phyloP scores from a whole-genome alignment of 805 yeast species.

The Saccharomyces eubayanus region DNA sequence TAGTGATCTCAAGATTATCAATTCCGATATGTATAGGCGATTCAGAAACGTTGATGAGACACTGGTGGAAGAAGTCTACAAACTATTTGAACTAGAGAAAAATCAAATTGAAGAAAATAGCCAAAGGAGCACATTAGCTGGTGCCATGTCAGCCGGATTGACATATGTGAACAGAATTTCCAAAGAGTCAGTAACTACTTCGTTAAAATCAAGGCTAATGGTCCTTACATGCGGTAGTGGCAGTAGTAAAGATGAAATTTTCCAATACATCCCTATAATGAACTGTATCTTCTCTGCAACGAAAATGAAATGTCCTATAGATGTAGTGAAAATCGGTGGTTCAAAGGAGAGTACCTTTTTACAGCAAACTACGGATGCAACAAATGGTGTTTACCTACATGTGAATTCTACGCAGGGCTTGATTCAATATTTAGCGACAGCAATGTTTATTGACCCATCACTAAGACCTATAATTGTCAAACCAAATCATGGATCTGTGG shows the following conservation, averaged over 20 bases:
- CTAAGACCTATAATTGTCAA: constrained; percentile 66
- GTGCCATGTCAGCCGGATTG: constrained; percentile 76
- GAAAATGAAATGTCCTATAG: constrained; percentile 80
- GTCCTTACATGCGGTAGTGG: constrained; percentile 41
- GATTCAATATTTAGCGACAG: constrained; percentile 73
- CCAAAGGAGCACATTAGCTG: constrained; percentile 49
- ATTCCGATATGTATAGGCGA: constrained; percentile 72
- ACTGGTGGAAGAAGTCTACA: constrained; percentile 51
- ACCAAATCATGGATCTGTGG: constrained; percentile 79
- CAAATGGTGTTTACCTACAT: constrained; percentile 76
- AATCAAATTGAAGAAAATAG: constrained; percentile 20
- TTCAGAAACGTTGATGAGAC: constrained; percentile 72
- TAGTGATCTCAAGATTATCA: constrained; percentile 31
- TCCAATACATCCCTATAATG: constrained; percentile 89
- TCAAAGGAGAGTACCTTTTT: constrained; percentile 60
- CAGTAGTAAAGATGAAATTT: constrained; percentile 63
- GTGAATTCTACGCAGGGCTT: constrained; percentile 66
- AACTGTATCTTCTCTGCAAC: constrained; percentile 94
- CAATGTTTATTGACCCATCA: constrained; percentile 80
- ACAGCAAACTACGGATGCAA: constrained; percentile 94
- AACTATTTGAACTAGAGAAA: constrained; percentile 34
- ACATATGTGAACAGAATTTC: constrained; percentile 67
- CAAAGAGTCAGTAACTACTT: constrained; percentile 36
- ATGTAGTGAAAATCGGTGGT: constrained; percentile 67
- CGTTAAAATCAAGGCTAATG: constrained; percentile 56